phyloP scores from a whole-genome alignment of 2,329 filamentous ascomycete genomes.

The Colletotrichum abscissum region DNA sequence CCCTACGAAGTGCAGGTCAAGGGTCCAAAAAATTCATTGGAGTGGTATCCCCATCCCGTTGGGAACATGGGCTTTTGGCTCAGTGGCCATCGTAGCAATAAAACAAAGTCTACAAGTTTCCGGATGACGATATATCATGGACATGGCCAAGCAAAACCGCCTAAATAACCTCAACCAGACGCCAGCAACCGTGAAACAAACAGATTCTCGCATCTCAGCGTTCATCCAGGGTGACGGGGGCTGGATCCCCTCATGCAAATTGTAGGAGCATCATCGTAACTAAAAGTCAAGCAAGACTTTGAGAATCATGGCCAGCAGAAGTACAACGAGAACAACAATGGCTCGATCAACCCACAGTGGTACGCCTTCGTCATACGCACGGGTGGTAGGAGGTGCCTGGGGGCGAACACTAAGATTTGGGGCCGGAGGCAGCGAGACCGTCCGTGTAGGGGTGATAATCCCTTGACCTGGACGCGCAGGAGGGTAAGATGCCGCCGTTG shows the following conservation, averaged over 20 bases:
- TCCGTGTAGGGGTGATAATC: conserved; percentile 43
- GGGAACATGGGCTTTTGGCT: background rate
- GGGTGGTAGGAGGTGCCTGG: conserved; percentile 18
- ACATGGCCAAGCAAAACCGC: background rate
- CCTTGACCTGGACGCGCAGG: conserved; percentile 40
- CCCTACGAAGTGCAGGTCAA: background rate
- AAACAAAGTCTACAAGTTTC: background rate
- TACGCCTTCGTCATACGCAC: conserved; percentile 58
- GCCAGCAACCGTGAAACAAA: conserved; percentile 2
- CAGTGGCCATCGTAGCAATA: background rate
- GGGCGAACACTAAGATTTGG: conserved; percentile 19
- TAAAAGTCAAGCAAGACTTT: conserved; percentile 58
- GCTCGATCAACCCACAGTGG: conserved; percentile 84
- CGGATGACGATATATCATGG: background rate
- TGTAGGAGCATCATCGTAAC: conserved; percentile 5
- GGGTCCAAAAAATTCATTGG: background rate
- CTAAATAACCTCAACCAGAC: background rate
- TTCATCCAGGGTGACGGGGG: background rate
- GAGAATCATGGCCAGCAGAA: conserved; percentile 76
- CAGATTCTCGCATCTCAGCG: background rate
- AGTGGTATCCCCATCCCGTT: background rate
- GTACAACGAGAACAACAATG: conserved; percentile 78
- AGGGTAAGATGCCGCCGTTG: background rate
- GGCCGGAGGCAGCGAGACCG: conserved; percentile 40
- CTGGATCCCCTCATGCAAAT: background rate